Conservation (phyloP, 768 basidiomycete species). For the Suillus paluster region DNA sequence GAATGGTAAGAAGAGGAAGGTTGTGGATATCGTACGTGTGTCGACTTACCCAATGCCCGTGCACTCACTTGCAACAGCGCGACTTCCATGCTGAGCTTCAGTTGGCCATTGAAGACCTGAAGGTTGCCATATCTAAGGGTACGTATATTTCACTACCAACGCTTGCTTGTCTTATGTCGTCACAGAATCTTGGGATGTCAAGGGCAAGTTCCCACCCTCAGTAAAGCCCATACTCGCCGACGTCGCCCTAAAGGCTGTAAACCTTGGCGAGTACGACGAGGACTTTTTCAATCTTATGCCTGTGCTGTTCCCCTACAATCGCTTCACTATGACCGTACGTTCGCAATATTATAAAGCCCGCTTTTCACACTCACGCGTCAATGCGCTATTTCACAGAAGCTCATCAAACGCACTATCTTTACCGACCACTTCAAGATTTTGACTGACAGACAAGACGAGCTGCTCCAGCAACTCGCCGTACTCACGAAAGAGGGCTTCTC, state of each 20-base stretch:
- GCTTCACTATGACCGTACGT: slow-evolving; percentile 88
- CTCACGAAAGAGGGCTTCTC: slow-evolving; percentile 69
- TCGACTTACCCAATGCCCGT: neutral
- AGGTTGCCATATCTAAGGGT: slow-evolving; percentile 63
- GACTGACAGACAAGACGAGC: slow-evolving; percentile 65
- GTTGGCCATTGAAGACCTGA: slow-evolving; percentile 60
- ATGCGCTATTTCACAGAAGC: slow-evolving; percentile 59
- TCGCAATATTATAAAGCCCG: neutral
- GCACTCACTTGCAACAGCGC: slow-evolving; percentile 39
- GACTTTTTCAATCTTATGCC: slow-evolving; percentile 92
- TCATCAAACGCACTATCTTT: slow-evolving; percentile 90
- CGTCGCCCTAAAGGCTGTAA: slow-evolving; percentile 78
- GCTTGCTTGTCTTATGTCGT: neutral
- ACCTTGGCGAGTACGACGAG: slow-evolving; percentile 88
- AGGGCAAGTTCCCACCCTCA: slow-evolving; percentile 86
- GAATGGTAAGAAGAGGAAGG: slow-evolving; percentile 71
- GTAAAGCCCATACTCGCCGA: slow-evolving; percentile 75
- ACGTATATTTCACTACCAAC: neutral
- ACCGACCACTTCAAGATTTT: slow-evolving; percentile 70
- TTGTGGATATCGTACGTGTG: slow-evolving; percentile 62
- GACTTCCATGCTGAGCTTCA: slow-evolving; percentile 78
- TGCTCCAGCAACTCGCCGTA: slow-evolving; percentile 63
- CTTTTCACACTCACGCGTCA: slow-evolving; percentile 12
- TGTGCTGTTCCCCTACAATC: slow-evolving; percentile 89
- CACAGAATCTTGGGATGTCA: slow-evolving; percentile 75